Conservation (phyloP, 495 filamentous ascomycete species). For the Oleoguttula mirabilis region DNA sequence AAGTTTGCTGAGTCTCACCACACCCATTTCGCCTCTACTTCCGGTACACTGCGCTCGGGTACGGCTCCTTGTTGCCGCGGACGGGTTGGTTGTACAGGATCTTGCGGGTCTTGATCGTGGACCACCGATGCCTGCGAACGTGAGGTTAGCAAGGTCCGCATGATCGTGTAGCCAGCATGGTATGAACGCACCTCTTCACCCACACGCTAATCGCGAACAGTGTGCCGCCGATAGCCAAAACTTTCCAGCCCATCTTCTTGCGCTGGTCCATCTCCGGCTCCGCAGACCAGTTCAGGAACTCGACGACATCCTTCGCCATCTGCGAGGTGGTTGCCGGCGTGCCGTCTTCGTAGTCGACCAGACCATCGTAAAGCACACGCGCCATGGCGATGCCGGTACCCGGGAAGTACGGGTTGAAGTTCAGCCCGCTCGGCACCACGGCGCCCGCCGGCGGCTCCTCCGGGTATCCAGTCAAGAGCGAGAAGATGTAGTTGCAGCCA, state of each 20-base stretch:
- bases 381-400: constrained; percentile 98
- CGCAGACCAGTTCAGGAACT: constrained; percentile 98
- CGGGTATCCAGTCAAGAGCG: constrained; percentile 92
- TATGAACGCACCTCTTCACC: constrained; percentile 61
- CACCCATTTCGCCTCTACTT: too few relatives aligned
- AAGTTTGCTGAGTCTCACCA: too few relatives aligned
- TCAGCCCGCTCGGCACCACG: constrained; percentile 67
- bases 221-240: constrained; percentile 60
- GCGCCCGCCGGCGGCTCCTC: constrained; percentile 90
- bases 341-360: constrained; percentile 97
- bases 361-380: constrained; percentile 90
- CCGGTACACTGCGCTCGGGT: too few relatives aligned
- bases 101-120: constrained; percentile 87
- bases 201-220: constrained; percentile 82
- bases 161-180: too few relatives aligned
- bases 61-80: neutral
- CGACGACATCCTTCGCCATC: constrained; percentile 98
- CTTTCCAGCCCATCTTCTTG: constrained; percentile 99
- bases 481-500: constrained; percentile 97
- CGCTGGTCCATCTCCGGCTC: constrained; percentile 98
- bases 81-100: constrained; percentile 65
- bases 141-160: constrained; percentile 5
- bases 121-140: constrained; percentile 77
- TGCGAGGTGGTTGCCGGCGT: constrained; percentile 90
- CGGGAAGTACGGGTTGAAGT: constrained; percentile 99